These are phyloP conservation scores for Krasilnikovozyma curviuscula DNA, from an alignment of 768 basidiomycete species.

Conservation along the genomic window DNA sequence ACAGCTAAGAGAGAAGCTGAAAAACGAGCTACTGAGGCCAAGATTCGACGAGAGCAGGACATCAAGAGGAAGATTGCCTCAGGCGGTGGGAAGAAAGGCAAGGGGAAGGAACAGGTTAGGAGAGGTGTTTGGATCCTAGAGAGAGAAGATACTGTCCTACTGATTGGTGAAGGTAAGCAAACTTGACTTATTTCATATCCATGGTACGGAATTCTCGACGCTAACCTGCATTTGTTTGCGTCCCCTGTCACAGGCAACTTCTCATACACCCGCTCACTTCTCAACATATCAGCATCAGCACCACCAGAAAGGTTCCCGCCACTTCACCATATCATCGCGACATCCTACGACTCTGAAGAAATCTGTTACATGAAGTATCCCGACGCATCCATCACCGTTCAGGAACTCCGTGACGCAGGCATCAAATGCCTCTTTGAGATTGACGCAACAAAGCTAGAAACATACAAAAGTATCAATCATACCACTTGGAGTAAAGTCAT, in stretches of 20 bases:
- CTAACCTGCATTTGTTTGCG: not conserved
- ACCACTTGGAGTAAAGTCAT: constrained; percentile 54
- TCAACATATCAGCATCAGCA: constrained; percentile 36
- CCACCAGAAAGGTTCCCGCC: constrained; percentile 35
- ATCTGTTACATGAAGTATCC: constrained; percentile 69
- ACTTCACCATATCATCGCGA: constrained; percentile 55
- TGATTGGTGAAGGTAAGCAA: constrained; percentile 60
- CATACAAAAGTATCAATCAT: constrained; percentile 37
- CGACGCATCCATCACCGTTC: constrained; percentile 40
- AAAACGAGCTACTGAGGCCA: not conserved
- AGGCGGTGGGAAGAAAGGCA: constrained; percentile 2
- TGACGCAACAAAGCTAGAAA: constrained; percentile 64
- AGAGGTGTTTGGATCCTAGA: constrained; percentile 3
- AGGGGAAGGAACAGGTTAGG: constrained; percentile 1
- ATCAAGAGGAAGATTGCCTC: not conserved
- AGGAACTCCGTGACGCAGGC: constrained; percentile 37
- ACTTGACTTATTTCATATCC: not conserved
- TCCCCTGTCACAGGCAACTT: constrained; percentile 39
- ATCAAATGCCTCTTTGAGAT: constrained; percentile 56
- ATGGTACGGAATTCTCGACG: not conserved
- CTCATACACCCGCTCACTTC: constrained; percentile 63
- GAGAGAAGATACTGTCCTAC: constrained; percentile 27
- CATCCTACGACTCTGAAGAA: constrained; percentile 60
- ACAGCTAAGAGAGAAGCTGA: not conserved
- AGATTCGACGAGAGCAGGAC: not conserved